A percentile compares a stretch with the other conserved stretches of the same genome.
Conservation (phyloP, 1,284 basidiomycete species). For the Trichosporon asahii region DNA sequence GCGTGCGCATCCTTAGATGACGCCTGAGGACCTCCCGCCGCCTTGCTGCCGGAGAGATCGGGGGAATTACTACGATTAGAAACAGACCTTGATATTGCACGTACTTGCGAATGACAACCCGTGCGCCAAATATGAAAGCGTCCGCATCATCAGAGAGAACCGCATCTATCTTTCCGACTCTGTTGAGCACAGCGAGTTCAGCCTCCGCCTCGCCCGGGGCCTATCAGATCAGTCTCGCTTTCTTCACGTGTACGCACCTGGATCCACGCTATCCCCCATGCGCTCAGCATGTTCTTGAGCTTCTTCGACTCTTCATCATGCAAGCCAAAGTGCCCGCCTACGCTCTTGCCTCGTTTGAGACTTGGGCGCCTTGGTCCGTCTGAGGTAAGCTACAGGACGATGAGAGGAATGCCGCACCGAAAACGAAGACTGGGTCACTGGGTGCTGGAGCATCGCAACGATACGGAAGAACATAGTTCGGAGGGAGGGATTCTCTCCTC, state of each 20-base stretch:
- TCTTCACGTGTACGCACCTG: conserved; percentile 56
- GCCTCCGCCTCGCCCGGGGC: conserved; percentile 97
- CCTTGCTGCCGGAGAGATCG: conserved; percentile 65
- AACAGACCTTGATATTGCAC: conserved; percentile 17
- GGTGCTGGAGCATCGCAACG: conserved; percentile 67
- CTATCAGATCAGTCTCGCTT: conserved; percentile 48
- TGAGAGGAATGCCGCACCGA: conserved; percentile 54
- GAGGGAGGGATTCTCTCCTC: conserved; percentile 55
- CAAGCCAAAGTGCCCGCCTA: conserved; percentile 52
- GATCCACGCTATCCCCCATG: conserved; percentile 84
- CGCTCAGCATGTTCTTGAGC: conserved; percentile 77
- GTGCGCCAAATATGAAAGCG: conserved; percentile 83
- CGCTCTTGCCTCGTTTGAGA: conserved; percentile 68
- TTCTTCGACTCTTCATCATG: conserved; percentile 62
- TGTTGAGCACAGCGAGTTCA: conserved; percentile 82
- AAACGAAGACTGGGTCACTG: conserved; percentile 85
- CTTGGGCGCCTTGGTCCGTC: conserved; percentile 78
- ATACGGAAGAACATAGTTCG: conserved; percentile 57
- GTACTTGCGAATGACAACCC: conserved; percentile 72
- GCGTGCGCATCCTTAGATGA: conserved; percentile 51
- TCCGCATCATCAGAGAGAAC: conserved; percentile 92
- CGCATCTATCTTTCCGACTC: conserved; percentile 77
- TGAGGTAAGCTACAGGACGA: conserved; percentile 13
- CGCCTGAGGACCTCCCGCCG: conserved; percentile 31
- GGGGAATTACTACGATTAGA: conserved; percentile 62